A percentile compares a stretch with the other conserved stretches of the same genome.
phyloP scores from a whole-genome alignment of 805 yeast species.

The Yarrowia sp. region DNA sequence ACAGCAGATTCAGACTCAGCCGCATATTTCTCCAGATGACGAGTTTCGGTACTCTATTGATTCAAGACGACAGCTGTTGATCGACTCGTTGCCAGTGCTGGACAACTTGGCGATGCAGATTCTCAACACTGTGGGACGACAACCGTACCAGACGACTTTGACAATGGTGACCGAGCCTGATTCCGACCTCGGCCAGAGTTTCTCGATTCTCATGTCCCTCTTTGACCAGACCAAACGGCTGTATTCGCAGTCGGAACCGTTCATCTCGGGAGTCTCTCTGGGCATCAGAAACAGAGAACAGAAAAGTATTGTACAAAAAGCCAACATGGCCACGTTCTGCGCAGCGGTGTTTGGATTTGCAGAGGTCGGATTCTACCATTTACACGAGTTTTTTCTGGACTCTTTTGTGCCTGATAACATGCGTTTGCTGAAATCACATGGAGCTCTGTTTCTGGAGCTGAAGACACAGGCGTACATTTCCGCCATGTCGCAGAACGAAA shows the following conservation, averaged over 20 bases:
- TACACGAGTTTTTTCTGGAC: slow-evolving; percentile 83
- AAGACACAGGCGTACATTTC: slow-evolving; percentile 96
- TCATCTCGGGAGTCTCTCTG: slow-evolving; percentile 70
- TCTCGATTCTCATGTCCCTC: slow-evolving; percentile 70
- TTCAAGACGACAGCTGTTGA: slow-evolving; percentile 28
- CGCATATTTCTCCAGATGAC: slow-evolving; percentile 21
- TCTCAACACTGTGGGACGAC: slow-evolving; percentile 70
- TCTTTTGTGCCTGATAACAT: slow-evolving; percentile 80
- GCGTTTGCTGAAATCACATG: slow-evolving; percentile 78
- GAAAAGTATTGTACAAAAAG: slow-evolving; percentile 74
- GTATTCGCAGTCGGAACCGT: slow-evolving; percentile 71
- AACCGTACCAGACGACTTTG: slow-evolving; percentile 77
- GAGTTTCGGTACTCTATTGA: slow-evolving; percentile 54
- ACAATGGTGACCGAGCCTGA: slow-evolving; percentile 71
- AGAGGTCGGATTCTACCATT: slow-evolving; percentile 84
- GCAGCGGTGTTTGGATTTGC: slow-evolving; percentile 85
- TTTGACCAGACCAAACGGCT: slow-evolving; percentile 79
- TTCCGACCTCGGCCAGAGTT: slow-evolving; percentile 65
- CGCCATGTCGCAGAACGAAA: slow-evolving; percentile 68
- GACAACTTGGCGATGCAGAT: slow-evolving; percentile 86
- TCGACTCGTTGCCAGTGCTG: slow-evolving; percentile 62
- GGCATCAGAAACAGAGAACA: slow-evolving; percentile 46
- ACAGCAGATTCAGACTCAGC: not conserved
- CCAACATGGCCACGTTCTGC: slow-evolving; percentile 85
- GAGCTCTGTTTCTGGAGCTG: slow-evolving; percentile 78